Evolutionary conservation across 148 eudicot genomes (phyloP).

Genomic region (Vaccinium vitisidaea): DNA sequence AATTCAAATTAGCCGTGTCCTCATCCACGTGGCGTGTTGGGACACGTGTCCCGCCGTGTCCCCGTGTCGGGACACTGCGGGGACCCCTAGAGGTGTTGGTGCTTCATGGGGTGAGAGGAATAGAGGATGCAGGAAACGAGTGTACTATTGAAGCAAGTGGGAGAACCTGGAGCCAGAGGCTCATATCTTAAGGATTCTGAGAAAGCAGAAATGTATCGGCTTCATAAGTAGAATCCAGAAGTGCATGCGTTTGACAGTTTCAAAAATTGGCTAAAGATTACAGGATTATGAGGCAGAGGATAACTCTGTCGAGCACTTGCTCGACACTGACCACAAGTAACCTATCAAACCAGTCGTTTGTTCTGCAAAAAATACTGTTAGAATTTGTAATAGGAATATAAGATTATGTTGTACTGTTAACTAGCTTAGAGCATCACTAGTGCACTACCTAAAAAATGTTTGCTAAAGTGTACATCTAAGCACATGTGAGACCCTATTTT

Average conservation of each 20-base stretch:
- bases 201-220: constrained; percentile 78
- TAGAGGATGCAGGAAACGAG: constrained; percentile 40
- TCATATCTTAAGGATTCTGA: constrained; percentile 82
- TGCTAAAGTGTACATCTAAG: too few relatives aligned
- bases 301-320: constrained; percentile 74
- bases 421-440: too few relatives aligned
- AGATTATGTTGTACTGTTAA: too few relatives aligned
- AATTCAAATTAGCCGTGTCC: too few relatives aligned
- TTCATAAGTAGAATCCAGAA: constrained; percentile 83
- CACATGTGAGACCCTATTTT: too few relatives aligned
- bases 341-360: constrained; percentile 11
- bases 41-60: too few relatives aligned
- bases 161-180: constrained; percentile 86
- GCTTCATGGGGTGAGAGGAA: constrained; percentile 42
- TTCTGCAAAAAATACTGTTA: background rate
- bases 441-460: too few relatives aligned
- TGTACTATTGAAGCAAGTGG: constrained; percentile 62
- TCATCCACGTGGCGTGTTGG: too few relatives aligned
- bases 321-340: constrained; percentile 76
- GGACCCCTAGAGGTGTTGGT: too few relatives aligned
- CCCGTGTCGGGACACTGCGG: too few relatives aligned
- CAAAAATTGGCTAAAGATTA: constrained; percentile 77
- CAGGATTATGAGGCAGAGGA: constrained; percentile 86
- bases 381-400: too few relatives aligned
- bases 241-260: constrained; percentile 60